These are phyloP conservation scores for Gillenia trifoliata DNA, from an alignment of 306 rosid genomes.

Conservation along the genomic window DNA sequence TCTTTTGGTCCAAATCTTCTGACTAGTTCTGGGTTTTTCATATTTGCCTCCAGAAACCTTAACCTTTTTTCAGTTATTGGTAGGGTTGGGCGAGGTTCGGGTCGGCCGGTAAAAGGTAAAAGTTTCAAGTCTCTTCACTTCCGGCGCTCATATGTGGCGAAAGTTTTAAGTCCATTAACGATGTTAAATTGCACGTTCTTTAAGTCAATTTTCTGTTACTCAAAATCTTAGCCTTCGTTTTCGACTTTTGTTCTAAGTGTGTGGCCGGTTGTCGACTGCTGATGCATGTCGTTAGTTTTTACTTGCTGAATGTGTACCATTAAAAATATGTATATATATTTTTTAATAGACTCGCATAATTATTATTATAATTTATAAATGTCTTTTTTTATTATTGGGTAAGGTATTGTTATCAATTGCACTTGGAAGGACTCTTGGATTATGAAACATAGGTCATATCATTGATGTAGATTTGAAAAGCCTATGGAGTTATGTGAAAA, in stretches of 20 bases:
- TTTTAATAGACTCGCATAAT: too few relatives aligned
- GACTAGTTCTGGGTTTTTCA: not conserved
- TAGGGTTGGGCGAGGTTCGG: not conserved
- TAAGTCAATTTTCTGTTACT: not conserved
- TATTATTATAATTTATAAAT: not conserved
- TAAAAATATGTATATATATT: too few relatives aligned
- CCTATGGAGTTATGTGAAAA: not conserved
- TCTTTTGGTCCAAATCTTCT: constrained; percentile 7
- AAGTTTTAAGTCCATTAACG: not conserved
- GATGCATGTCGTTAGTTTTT: too few relatives aligned
- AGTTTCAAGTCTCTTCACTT: not conserved
- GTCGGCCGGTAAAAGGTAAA: not conserved
- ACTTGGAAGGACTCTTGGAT: not conserved
- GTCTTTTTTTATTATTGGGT: not conserved
- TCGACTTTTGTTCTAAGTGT: not conserved
- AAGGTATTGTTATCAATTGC: not conserved
- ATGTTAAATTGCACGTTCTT: not conserved
- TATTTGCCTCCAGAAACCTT: not conserved
- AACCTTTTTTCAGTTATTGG: not conserved
- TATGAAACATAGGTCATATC: not conserved
- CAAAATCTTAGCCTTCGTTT: too few relatives aligned
- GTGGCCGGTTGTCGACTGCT: too few relatives aligned
- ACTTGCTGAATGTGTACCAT: too few relatives aligned
- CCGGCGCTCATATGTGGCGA: not conserved
- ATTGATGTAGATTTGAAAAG: not conserved